Conservation (phyloP, 108 stramenopile genomes). For the Cylindrotheca closterium region DNA sequence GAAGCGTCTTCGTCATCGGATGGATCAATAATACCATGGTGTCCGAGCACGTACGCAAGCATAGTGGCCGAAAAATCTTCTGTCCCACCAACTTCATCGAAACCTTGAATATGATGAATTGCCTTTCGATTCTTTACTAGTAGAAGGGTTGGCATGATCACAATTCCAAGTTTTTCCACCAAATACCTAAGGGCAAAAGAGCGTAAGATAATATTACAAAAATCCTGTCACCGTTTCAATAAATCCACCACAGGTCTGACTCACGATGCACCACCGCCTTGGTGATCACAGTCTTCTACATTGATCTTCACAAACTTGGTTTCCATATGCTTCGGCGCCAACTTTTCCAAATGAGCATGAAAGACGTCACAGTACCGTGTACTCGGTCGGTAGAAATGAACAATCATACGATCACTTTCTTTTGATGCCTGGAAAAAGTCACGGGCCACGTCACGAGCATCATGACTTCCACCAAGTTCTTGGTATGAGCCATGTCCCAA, state of each 20-base stretch:
- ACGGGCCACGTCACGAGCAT: slow-evolving; percentile 57
- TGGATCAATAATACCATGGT: slow-evolving; percentile 36
- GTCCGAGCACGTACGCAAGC: slow-evolving; percentile 83
- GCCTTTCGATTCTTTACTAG: slow-evolving; percentile 92
- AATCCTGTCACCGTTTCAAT: too few relatives aligned
- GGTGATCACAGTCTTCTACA: slow-evolving; percentile 90
- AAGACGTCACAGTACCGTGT: slow-evolving; percentile 93
- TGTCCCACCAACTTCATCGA: slow-evolving; percentile 96
- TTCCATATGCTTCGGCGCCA: slow-evolving; percentile 91
- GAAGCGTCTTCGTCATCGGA: slow-evolving; percentile 35
- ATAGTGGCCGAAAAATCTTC: slow-evolving; percentile 86
- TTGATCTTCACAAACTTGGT: slow-evolving; percentile 95
- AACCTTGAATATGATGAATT: slow-evolving; percentile 91
- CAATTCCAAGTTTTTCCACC: slow-evolving; percentile 91
- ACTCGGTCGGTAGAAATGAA: slow-evolving; percentile 94
- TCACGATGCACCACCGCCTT: slow-evolving; percentile 70
- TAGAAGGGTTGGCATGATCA: slow-evolving; percentile 96
- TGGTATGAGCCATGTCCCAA: slow-evolving; percentile 89
- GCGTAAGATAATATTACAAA: too few relatives aligned
- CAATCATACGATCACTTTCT: slow-evolving; percentile 74
- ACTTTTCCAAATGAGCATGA: slow-evolving; percentile 80
- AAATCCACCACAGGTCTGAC: too few relatives aligned
- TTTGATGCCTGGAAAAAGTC: slow-evolving; percentile 95
- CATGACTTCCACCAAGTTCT: slow-evolving; percentile 69
- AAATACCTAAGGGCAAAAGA: slow-evolving; percentile 47